Conservation (phyloP, 495 filamentous ascomycete genomes). For the Penicillium malachiteum region DNA sequence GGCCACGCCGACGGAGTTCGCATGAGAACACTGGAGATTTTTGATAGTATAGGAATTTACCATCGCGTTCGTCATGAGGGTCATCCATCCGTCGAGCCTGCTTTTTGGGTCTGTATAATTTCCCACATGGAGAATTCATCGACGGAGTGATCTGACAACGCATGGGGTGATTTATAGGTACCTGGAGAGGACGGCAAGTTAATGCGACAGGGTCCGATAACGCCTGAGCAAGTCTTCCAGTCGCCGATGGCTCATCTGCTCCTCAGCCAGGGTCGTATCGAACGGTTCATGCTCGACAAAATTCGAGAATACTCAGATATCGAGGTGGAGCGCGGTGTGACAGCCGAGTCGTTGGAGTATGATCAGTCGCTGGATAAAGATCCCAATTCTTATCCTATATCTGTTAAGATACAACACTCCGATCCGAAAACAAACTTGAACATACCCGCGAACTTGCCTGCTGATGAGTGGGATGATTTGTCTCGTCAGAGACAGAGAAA, state of each 20-base stretch:
- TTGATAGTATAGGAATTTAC: conserved; percentile 65
- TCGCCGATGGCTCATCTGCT: conserved; percentile 54
- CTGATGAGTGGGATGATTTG: conserved; percentile 59
- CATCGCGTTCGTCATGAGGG: conserved; percentile 60
- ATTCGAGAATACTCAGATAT: conserved; percentile 45
- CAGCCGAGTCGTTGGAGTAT: conserved; percentile 45
- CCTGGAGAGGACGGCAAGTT: conserved; percentile 45
- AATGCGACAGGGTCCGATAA: conserved; percentile 51
- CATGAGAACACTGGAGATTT: conserved; percentile 60
- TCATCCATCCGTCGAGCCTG: conserved; percentile 48
- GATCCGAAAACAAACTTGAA: conserved; percentile 46
- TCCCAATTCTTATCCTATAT: conserved; percentile 52
- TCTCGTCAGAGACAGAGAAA: conserved; percentile 31
- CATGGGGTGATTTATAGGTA: conserved; percentile 14
- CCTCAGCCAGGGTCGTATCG: conserved; percentile 57
- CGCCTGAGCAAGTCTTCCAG: conserved; percentile 50
- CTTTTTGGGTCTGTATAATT: conserved; percentile 34
- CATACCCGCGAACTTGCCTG: conserved; percentile 43
- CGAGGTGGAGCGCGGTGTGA: conserved; percentile 48
- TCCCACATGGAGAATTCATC: too few relatives aligned
- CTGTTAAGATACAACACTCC: conserved; percentile 39
- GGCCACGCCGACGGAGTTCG: conserved; percentile 64
- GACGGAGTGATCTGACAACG: background rate
- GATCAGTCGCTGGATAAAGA: conserved; percentile 44
- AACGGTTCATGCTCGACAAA: conserved; percentile 56